Evolutionary conservation across 192 early-diverging fungal species (phyloP).

Genomic region (Rhizoclosmatium globosum): DNA sequence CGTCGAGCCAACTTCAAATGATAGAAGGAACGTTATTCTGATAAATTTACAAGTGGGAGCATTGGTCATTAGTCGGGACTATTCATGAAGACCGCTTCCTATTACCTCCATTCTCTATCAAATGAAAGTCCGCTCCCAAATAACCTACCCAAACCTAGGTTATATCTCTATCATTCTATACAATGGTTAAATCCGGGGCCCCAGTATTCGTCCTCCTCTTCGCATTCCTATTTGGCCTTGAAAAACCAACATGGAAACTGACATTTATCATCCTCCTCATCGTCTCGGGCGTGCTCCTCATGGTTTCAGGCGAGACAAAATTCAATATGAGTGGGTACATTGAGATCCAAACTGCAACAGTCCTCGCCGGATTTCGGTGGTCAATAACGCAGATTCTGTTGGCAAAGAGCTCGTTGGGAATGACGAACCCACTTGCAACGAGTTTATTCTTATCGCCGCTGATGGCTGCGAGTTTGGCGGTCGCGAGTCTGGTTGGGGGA

Average conservation of each 20-base stretch:
- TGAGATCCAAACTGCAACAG: slow-evolving; percentile 79
- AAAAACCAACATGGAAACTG: slow-evolving; percentile 75
- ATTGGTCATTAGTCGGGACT: too few relatives aligned
- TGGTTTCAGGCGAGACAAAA: slow-evolving; percentile 85
- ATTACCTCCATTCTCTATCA: too few relatives aligned
- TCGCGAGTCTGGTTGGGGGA: slow-evolving; percentile 63
- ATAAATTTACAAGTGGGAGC: too few relatives aligned
- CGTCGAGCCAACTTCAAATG: too few relatives aligned
- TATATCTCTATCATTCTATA: slow-evolving; percentile 93
- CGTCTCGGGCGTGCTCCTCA: slow-evolving; percentile 81
- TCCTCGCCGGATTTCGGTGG: slow-evolving; percentile 91
- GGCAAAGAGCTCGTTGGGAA: slow-evolving; percentile 72
- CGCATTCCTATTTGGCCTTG: slow-evolving; percentile 89
- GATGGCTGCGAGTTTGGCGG: slow-evolving; percentile 70
- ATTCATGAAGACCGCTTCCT: too few relatives aligned
- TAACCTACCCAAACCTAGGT: slow-evolving; percentile 41
- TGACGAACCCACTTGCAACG: slow-evolving; percentile 89
- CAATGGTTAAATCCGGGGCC: slow-evolving; percentile 67
- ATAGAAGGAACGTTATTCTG: too few relatives aligned
- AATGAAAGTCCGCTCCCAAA: too few relatives aligned
- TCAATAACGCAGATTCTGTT: slow-evolving; percentile 87
- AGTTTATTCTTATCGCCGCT: slow-evolving; percentile 85
- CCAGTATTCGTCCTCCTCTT: slow-evolving; percentile 81
- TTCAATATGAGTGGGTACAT: slow-evolving; percentile 82
- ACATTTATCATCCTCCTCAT: slow-evolving; percentile 81